Evolutionary conservation across 2,329 filamentous ascomycete species (phyloP), one percentile per base, ranked within the genome.

Genomic region (Atkinsonella hypoxylon): DNA sequence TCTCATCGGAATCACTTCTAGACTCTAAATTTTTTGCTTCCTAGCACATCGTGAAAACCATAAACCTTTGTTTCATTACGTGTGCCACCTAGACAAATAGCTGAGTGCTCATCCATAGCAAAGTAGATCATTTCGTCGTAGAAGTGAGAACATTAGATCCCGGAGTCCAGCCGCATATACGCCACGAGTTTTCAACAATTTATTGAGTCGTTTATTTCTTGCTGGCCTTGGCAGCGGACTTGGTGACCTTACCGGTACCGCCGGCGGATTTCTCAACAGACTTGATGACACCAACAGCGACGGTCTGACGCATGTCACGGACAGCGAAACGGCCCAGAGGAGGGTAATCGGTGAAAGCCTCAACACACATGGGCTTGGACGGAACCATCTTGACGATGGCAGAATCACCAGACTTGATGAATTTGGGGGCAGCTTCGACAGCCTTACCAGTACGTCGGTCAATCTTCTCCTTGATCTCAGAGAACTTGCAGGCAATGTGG

Each of bases 401-500:
- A 64, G 93, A 91, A 75, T 98, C 93, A 86, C 93, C 93, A 69
- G 91, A 96, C 89, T 98, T 98, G 88, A 98, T 90, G 85, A 96
- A 97, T 87, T 98, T 98, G 78, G 93, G 93, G 69, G 70, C 72
- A 73, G 79, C 70, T 78, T 98, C 93, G 69, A 88, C 82, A 62
- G 90, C 87, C 85, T 98, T 98, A 75, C 93, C 93, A 72, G 93
- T 96, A 89, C 93, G 93, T 78, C 93, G 90, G 75, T 98, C 93
- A 69, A 98, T 98, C 91, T 98, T 98, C 88, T 97, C 89, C 62
- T 91, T 81, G 69, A 98, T 85, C 87, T 97, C 93, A 67, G 88
- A 75, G 84, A 98, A 98, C 88, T 97, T 97, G 93, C 93, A 98
- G 69, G 93, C 93, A 83, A 98, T 98, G 86, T 98, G 93, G 77